Conservation (phyloP, 371 early-diverging fungal genomes). For the Apophysomyces ossiformis region DNA sequence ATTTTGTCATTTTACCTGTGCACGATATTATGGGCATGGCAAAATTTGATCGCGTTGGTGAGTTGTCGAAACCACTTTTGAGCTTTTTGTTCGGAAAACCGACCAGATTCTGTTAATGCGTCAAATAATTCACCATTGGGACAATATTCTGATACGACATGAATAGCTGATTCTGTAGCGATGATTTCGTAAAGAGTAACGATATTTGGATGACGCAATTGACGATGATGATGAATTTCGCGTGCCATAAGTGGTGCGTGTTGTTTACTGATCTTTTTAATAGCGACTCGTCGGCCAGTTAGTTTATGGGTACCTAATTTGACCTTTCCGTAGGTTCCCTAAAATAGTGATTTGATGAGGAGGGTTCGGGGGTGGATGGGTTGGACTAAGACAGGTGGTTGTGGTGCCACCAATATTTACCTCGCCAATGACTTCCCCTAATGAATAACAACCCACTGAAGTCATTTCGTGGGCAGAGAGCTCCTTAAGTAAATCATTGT, state of each 20-base stretch:
- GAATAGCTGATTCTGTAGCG: constrained; percentile 79
- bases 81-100: constrained; percentile 58
- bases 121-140: constrained; percentile 81
- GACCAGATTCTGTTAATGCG: constrained; percentile 64
- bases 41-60: constrained; percentile 75
- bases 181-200: constrained; percentile 88
- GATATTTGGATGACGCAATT: constrained; percentile 84
- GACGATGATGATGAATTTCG: constrained; percentile 90
- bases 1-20: constrained; percentile 60
- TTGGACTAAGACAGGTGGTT: neutral
- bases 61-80: constrained; percentile 75
- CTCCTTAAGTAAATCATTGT: constrained; percentile 34
- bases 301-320: constrained; percentile 79
- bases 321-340: constrained; percentile 89
- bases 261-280: constrained; percentile 86
- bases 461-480: constrained; percentile 30
- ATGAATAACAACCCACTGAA: constrained; percentile 28
- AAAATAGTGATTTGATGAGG: constrained; percentile 1
- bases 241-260: constrained; percentile 77
- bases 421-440: constrained; percentile 33
- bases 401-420: constrained; percentile 13
- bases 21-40: constrained; percentile 78
- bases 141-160: constrained; percentile 82
- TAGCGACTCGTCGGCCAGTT: constrained; percentile 84
- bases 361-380: neutral